phyloP scores from a whole-genome alignment of 768 basidiomycete genomes.

The Agrocybe pediades region DNA sequence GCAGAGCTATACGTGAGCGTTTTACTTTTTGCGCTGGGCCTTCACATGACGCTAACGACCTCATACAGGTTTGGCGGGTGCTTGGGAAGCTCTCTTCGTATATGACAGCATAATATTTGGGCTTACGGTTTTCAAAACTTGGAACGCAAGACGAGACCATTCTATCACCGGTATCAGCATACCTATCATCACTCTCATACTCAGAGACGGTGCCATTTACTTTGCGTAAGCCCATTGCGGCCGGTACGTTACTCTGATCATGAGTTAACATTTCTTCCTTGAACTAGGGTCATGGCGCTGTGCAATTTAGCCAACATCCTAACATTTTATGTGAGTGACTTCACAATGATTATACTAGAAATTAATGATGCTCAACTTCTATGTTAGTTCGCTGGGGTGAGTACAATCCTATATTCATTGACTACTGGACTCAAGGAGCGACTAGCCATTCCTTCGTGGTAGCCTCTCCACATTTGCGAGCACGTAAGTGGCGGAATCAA shows the following conservation, averaged over 20 bases:
- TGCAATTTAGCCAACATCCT: slow-evolving; percentile 50
- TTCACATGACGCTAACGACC: no score
- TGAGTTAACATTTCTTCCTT: not conserved
- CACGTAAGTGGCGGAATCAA: slow-evolving; percentile 32
- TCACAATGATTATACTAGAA: no score
- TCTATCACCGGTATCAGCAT: slow-evolving; percentile 23
- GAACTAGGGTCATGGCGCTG: slow-evolving; percentile 48
- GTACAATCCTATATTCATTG: not conserved
- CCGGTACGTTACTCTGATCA: not conserved
- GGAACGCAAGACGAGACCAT: slow-evolving; percentile 31
- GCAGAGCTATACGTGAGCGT: slow-evolving; percentile 21
- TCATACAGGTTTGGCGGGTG: slow-evolving; percentile 30
- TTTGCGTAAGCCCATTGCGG: slow-evolving; percentile 47
- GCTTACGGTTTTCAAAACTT: slow-evolving; percentile 50
- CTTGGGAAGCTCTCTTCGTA: slow-evolving; percentile 54
- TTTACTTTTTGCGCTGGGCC: no score
- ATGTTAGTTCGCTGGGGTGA: slow-evolving; percentile 8
- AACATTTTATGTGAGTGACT: slow-evolving; percentile 33
- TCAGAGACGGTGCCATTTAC: slow-evolving; percentile 57
- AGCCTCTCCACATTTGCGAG: slow-evolving; percentile 51
- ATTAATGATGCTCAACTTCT: no score
- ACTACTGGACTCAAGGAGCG: not conserved
- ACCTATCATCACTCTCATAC: slow-evolving; percentile 43
- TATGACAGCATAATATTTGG: slow-evolving; percentile 50
- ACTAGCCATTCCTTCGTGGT: slow-evolving; percentile 46